phyloP scores from a whole-genome alignment of 2,329 filamentous ascomycete genomes.

The Phialophora macrospora region DNA sequence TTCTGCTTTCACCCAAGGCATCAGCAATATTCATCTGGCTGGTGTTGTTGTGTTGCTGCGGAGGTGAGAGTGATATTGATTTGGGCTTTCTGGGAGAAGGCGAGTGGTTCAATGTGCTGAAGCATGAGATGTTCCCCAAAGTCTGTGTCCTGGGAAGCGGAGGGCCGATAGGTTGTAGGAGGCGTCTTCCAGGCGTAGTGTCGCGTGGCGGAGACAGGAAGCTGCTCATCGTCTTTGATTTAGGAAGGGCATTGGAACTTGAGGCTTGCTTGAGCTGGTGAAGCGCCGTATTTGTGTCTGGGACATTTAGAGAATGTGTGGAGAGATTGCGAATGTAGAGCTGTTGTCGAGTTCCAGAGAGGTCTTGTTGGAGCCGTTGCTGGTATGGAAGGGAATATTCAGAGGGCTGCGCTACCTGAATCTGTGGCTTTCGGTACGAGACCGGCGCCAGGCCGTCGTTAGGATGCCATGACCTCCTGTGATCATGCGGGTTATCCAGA shows the following conservation, averaged over 20 bases:
- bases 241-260: constrained; percentile 18
- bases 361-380: constrained; percentile 19
- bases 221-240: constrained; percentile 31
- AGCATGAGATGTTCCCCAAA: constrained; percentile 35
- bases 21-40: constrained; percentile 26
- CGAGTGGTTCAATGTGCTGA: constrained; percentile 16
- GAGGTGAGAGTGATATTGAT: constrained; percentile 7
- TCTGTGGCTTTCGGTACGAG: constrained; percentile 14
- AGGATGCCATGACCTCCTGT: constrained; percentile 25
- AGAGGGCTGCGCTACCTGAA: constrained; percentile 5
- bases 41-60: constrained; percentile 2
- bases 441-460: constrained; percentile 19
- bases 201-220: constrained; percentile 22
- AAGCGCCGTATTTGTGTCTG: neutral
- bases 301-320: constrained; percentile 19
- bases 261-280: constrained; percentile 11
- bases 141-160: constrained; percentile 36
- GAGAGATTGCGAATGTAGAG: constrained; percentile 24
- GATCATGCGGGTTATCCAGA: neutral
- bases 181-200: constrained; percentile 26
- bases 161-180: constrained; percentile 35
- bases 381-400: constrained; percentile 25
- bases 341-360: constrained; percentile 29
- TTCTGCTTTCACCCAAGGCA: constrained; percentile 32
- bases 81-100: constrained; percentile 31